These are phyloP conservation scores for Botrytis fabae DNA, from an alignment of 2,329 filamentous ascomycete genomes.

Conservation along the genomic window DNA sequence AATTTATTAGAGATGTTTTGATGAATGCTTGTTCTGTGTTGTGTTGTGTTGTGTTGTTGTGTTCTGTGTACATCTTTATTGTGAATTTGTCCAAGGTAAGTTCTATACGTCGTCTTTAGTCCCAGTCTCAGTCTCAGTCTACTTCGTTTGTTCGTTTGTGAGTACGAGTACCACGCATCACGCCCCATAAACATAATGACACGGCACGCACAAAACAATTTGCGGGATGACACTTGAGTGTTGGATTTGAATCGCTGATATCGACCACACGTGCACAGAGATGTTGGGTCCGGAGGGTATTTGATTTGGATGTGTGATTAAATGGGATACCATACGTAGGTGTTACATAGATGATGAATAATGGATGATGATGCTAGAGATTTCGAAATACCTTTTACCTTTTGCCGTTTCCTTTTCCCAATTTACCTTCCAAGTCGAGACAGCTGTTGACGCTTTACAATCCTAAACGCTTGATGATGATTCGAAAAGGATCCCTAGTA, in stretches of 20 bases:
- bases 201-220: not conserved
- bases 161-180: not conserved
- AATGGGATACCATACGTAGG: rapidly evolving
- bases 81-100: not conserved
- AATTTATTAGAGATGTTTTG: not conserved
- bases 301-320: not conserved
- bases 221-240: not conserved
- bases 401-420: not conserved
- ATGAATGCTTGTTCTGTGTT: not conserved
- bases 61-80: too few species aligned
- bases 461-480: not conserved
- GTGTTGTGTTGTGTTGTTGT: not conserved
- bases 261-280: not conserved
- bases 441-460: not conserved
- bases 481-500: not conserved
- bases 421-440: not conserved
- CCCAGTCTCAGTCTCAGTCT: not conserved
- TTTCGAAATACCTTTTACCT: not conserved
- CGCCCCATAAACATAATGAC: not conserved
- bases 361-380: not conserved
- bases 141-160: too few species aligned
- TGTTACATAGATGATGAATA: not conserved
- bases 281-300: rapidly evolving
- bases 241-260: not conserved
- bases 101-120: not conserved